Evolutionary conservation across 2,329 filamentous ascomycete species (phyloP).

Genomic region (Emergomyces africanus): DNA sequence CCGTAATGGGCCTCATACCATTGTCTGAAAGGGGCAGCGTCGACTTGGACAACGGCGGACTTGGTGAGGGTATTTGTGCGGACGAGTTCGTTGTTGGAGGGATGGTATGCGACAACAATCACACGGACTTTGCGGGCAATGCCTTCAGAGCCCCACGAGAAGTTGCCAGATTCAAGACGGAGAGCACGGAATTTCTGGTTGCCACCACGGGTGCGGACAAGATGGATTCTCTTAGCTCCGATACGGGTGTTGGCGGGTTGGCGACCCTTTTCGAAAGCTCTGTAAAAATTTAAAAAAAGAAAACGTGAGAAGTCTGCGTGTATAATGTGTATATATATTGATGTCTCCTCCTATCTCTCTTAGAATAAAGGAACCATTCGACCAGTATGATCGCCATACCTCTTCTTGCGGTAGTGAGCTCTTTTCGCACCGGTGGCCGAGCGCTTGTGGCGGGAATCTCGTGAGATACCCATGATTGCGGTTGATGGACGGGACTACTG

Average conservation of each 20-base stretch:
- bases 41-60: slow-evolving; percentile 96
- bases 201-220: slow-evolving; percentile 92
- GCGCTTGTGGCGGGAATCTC: slow-evolving; percentile 99
- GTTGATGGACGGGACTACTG: slow-evolving; percentile 43
- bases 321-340: slow-evolving; percentile 44
- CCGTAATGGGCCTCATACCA: slow-evolving; percentile 99
- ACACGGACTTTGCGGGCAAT: slow-evolving; percentile 98
- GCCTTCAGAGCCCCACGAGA: slow-evolving; percentile 97
- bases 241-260: slow-evolving; percentile 99
- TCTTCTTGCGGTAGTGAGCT: slow-evolving; percentile 65
- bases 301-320: slow-evolving; percentile 49
- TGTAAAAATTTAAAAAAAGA: slow-evolving; percentile 46
- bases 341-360: not conserved
- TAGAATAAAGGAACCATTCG: not conserved
- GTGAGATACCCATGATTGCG: slow-evolving; percentile 98
- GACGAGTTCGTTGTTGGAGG: slow-evolving; percentile 99
- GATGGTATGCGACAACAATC: slow-evolving; percentile 97
- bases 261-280: slow-evolving; percentile 99
- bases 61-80: slow-evolving; percentile 99
- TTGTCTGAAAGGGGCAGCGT: slow-evolving; percentile 97
- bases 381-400: slow-evolving; percentile 26
- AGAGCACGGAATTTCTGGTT: slow-evolving; percentile 99
- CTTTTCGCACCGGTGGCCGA: slow-evolving; percentile 98
- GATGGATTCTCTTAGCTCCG: slow-evolving; percentile 89
- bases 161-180: slow-evolving; percentile 97